Evolutionary conservation across 106 monocot species (phyloP).

Genomic region (Posidonia australis): DNA sequence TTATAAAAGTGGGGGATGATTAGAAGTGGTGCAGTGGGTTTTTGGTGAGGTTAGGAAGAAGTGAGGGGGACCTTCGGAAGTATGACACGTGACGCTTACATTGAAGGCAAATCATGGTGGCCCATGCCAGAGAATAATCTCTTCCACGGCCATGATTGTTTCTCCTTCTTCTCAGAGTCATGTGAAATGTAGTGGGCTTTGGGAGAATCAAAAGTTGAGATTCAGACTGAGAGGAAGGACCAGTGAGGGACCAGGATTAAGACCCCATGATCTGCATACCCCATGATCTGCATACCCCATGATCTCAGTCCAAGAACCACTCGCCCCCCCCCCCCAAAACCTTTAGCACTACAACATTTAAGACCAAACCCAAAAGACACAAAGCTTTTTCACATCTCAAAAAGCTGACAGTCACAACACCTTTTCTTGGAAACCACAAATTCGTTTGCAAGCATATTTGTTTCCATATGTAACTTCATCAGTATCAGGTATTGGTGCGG

Average conservation of each 20-base stretch:
- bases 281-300: neutral
- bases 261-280: neutral
- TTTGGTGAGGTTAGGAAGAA: neutral
- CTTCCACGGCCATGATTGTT: constrained; percentile 3
- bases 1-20: no score
- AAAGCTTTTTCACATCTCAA: constrained; percentile 1
- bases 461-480: neutral
- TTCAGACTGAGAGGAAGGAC: neutral
- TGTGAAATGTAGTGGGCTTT: constrained; percentile 7
- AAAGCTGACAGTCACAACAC: neutral
- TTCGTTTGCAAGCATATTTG: neutral
- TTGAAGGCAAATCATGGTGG: constrained; percentile 4
- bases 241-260: neutral
- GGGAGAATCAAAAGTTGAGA: constrained; percentile 9
- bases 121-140: constrained; percentile 13
- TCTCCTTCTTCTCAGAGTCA: constrained; percentile 3
- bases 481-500: no score
- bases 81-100: constrained; percentile 1
- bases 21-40: neutral
- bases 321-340: neutral
- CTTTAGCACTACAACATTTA: neutral
- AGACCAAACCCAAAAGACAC: constrained; percentile 1
- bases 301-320: neutral
- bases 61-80: neutral
- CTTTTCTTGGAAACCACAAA: constrained; percentile 1